phyloP scores from a whole-genome alignment of 208 protist species.

The Tritrichomonas foetus region DNA sequence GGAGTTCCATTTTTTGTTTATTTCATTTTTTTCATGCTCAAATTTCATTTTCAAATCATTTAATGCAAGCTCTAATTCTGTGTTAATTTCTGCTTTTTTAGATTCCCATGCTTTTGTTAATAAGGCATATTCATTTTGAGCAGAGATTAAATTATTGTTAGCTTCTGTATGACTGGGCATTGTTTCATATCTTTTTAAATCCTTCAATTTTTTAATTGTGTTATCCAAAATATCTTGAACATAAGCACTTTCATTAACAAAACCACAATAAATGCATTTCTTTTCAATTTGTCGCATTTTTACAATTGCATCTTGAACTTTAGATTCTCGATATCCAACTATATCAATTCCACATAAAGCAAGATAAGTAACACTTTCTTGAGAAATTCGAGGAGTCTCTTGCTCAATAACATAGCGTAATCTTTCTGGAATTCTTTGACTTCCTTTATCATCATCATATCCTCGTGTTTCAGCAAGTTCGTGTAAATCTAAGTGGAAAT shows the following conservation, averaged over 20 bases:
- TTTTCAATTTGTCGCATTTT: background rate
- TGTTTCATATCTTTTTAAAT: background rate
- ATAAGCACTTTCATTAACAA: background rate
- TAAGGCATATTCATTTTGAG: background rate
- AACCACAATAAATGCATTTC: background rate
- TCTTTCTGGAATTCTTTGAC: background rate
- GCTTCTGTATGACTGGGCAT: background rate
- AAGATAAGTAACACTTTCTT: background rate
- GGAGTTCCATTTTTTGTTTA: background rate
- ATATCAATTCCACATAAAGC: background rate
- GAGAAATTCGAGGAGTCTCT: background rate
- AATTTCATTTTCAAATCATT: background rate
- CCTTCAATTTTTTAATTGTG: background rate
- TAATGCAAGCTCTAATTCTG: background rate
- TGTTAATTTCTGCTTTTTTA: background rate
- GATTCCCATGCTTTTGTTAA: background rate
- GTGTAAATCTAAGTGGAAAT: background rate
- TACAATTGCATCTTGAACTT: background rate
- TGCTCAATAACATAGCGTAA: background rate
- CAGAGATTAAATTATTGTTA: background rate
- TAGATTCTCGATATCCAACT: too few species aligned
- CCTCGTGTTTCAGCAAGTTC: background rate
- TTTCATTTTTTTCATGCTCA: background rate
- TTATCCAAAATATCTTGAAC: background rate
- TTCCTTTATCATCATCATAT: background rate